These are phyloP conservation scores for Gnetum montanum DNA, from an alignment of 75 land plant genomes.

Conservation along the genomic window DNA sequence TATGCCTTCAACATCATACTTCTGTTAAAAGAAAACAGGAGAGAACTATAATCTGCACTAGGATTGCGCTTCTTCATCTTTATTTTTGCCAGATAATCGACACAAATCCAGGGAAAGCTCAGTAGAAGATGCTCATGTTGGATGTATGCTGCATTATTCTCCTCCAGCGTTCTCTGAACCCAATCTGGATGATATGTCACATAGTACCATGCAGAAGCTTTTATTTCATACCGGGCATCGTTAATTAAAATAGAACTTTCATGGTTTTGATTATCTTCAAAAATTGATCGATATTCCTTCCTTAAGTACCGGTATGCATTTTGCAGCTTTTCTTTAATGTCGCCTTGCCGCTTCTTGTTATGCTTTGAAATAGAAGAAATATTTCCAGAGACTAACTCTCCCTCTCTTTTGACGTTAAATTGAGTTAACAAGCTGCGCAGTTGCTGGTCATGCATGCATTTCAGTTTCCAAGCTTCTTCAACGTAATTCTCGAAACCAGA, in stretches of 20 bases:
- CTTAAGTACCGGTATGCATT: constrained; percentile 43
- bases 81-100: constrained; percentile 53
- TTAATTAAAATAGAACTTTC: constrained; percentile 22
- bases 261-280: constrained; percentile 27
- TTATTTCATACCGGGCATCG: constrained; percentile 27
- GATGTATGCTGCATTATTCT: constrained; percentile 1
- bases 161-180: constrained; percentile 30
- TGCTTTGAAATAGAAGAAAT: constrained; percentile 57
- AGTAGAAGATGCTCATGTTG: too few species aligned
- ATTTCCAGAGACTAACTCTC: constrained; percentile 74
- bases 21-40: background rate
- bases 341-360: constrained; percentile 50
- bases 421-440: constrained; percentile 51
- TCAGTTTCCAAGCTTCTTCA: constrained; percentile 57
- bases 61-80: constrained; percentile 25
- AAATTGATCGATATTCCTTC: constrained; percentile 47
- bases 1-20: background rate
- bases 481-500: constrained; percentile 46
- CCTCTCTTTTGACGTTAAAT: constrained; percentile 62
- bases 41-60: background rate
- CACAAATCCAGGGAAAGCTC: constrained; percentile 89
- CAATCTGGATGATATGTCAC: constrained; percentile 72
- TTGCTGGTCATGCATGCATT: constrained; percentile 56
- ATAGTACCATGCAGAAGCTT: constrained; percentile 96
- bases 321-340: constrained; percentile 59